Percentiles rank a stretch among this genome's conserved stretches.
These are phyloP conservation scores for Sabuloglossum arenarium DNA, from an alignment of 495 filamentous ascomycete species.

Conservation along the genomic window DNA sequence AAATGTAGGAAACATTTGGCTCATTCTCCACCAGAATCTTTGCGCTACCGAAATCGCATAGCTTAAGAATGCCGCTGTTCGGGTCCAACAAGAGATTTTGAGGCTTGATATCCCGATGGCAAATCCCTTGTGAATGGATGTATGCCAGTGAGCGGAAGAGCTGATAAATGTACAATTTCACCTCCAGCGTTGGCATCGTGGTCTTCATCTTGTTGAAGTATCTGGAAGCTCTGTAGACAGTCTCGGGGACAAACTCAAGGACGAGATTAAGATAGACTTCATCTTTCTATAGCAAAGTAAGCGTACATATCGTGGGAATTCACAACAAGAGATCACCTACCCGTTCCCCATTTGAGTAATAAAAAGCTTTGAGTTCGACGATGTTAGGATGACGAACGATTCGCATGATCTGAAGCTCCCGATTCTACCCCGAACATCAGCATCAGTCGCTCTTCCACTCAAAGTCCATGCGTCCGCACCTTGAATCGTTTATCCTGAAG, in stretches of 20 bases:
- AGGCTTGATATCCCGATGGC: conserved; percentile 97
- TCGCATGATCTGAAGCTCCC: conserved; percentile 97
- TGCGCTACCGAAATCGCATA: conserved; percentile 96
- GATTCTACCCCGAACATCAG: conserved; percentile 47
- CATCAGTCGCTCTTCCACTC: background rate
- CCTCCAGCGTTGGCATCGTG: conserved; percentile 95
- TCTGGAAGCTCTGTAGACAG: conserved; percentile 91
- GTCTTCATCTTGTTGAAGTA: conserved; percentile 99
- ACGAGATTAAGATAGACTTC: conserved; percentile 98
- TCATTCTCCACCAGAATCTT: conserved; percentile 99
- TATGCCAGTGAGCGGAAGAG: conserved; percentile 95
- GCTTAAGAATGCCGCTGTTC: conserved; percentile 74
- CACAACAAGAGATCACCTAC: conserved; percentile 32
- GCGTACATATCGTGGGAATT: background rate
- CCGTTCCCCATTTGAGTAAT: conserved; percentile 96
- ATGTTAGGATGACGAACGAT: conserved; percentile 98
- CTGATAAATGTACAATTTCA: conserved; percentile 99
- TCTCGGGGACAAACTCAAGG: conserved; percentile 95
- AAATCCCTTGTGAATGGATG: conserved; percentile 98
- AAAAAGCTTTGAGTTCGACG: conserved; percentile 96
- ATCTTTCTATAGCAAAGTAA: conserved; percentile 48
- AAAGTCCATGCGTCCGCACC: conserved; percentile 26
- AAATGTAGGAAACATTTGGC: conserved; percentile 99
- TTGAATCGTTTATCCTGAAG: conserved; percentile 99
- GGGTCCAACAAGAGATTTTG: conserved; percentile 93